phyloP scores from a whole-genome alignment of 768 basidiomycete genomes.

The Tylopilus vinaceipallidus region DNA sequence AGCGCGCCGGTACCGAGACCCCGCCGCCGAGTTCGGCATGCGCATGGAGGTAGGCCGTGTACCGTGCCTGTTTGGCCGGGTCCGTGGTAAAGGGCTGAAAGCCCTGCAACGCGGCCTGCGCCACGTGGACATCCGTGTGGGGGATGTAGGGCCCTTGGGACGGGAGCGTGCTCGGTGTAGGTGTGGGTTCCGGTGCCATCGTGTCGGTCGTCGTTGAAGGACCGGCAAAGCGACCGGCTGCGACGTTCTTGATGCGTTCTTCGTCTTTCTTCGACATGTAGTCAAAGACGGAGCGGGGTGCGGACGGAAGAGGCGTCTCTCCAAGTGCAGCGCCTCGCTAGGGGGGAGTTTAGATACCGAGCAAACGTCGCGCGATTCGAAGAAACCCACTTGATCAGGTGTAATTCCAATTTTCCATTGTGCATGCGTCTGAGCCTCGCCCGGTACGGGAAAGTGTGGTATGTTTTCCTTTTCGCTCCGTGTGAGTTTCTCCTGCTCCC shows the following conservation, averaged over 20 bases:
- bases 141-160: conserved; percentile 46
- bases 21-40: conserved; percentile 52
- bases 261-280: conserved; percentile 91
- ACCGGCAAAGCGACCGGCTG: conserved; percentile 30
- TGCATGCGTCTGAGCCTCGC: conserved; percentile 36
- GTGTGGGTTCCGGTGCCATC: conserved; percentile 21
- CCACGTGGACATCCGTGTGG: conserved; percentile 70
- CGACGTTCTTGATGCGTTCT: conserved; percentile 73
- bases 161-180: conserved; percentile 16
- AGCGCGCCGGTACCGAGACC: conserved; percentile 46
- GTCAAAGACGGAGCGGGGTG: conserved; percentile 86
- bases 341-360: conserved; percentile 7
- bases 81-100: conserved; percentile 87
- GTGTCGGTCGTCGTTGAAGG: conserved; percentile 28
- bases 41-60: conserved; percentile 75
- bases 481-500: conserved; percentile 47
- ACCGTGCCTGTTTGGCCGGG: conserved; percentile 79
- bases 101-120: conserved; percentile 82
- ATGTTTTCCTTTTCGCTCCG: conserved; percentile 49
- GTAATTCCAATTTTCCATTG: conserved; percentile 62
- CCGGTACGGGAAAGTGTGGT: conserved; percentile 17
- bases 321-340: conserved; percentile 85
- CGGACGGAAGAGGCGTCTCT: conserved; percentile 68
- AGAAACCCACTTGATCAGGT: conserved; percentile 60
- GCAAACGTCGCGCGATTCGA: not conserved